Evolutionary conservation across 2,329 filamentous ascomycete species (phyloP).

Genomic region (Diaporthe vexans): DNA sequence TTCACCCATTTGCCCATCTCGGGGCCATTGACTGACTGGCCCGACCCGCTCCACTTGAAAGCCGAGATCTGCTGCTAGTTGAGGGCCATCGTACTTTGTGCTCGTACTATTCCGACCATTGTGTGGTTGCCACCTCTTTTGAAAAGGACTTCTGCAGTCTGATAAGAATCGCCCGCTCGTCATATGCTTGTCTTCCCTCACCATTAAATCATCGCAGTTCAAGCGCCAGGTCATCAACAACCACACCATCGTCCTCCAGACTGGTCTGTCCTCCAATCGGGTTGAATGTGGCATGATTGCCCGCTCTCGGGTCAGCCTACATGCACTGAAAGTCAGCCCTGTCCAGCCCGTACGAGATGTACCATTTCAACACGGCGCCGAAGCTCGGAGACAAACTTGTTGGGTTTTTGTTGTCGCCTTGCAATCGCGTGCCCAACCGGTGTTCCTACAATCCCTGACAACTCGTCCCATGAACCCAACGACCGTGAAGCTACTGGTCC

Average conservation of each 20-base stretch:
- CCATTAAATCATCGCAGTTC: not conserved
- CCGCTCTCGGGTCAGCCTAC: conserved; percentile 18
- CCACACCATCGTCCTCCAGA: conserved; percentile 2
- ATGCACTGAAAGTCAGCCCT: conserved; percentile 4
- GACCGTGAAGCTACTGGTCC: not conserved
- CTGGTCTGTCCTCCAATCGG: not conserved
- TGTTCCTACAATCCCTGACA: not conserved
- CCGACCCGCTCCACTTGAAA: conserved; percentile 12
- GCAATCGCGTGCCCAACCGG: not conserved
- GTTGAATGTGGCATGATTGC: not conserved
- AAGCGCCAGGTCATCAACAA: not conserved
- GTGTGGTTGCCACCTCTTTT: too few species aligned
- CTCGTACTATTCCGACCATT: too few species aligned
- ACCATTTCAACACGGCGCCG: not conserved
- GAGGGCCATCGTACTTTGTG: not conserved
- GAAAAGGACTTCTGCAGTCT: not conserved
- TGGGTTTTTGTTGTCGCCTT: not conserved
- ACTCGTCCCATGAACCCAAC: conserved; percentile 8
- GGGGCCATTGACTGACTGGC: not conserved
- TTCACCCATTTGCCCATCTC: conserved; percentile 28
- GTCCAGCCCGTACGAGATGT: not conserved
- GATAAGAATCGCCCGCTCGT: not conserved
- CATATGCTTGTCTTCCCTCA: too few species aligned
- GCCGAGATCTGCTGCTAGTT: conserved; percentile 15
- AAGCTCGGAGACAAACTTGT: not conserved